These are phyloP conservation scores for Mycogone perniciosa DNA, from an alignment of 2,329 filamentous ascomycete species.

Conservation along the genomic window DNA sequence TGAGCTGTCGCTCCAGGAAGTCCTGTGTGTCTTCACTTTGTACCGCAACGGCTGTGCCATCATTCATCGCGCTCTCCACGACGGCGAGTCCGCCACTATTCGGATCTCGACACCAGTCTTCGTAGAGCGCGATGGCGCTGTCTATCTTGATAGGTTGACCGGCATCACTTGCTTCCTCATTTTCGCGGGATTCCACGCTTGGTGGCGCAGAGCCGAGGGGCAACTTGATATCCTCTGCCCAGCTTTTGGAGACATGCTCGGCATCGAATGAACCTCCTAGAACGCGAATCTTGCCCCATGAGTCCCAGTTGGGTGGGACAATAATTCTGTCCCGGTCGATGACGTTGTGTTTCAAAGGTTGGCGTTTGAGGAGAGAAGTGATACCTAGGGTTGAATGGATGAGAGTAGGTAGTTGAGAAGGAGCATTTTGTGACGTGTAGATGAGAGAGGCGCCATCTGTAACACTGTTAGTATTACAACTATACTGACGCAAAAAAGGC, in stretches of 20 bases:
- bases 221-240: conserved; percentile 75
- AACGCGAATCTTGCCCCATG: conserved; percentile 93
- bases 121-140: conserved; percentile 65
- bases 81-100: conserved; percentile 50
- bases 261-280: conserved; percentile 88
- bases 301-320: conserved; percentile 96
- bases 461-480: conserved; percentile 16
- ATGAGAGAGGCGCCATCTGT: conserved; percentile 77
- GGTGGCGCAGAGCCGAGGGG: conserved; percentile 27
- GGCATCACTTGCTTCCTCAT: conserved; percentile 9
- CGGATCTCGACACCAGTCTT: conserved; percentile 72
- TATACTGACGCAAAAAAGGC: background rate
- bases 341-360: conserved; percentile 80
- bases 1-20: conserved; percentile 70
- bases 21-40: conserved; percentile 60
- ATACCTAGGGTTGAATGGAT: conserved; percentile 83
- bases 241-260: conserved; percentile 75
- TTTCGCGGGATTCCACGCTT: conserved; percentile 20
- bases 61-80: conserved; percentile 34
- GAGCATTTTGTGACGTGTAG: conserved; percentile 71
- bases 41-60: conserved; percentile 28
- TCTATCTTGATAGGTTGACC: conserved; percentile 30
- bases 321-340: conserved; percentile 92
- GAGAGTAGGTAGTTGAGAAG: conserved; percentile 70
- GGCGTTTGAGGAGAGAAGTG: conserved; percentile 71